Conservation (phyloP, 192 early-diverging fungal genomes). For the Spizellomyces punctatus region DNA sequence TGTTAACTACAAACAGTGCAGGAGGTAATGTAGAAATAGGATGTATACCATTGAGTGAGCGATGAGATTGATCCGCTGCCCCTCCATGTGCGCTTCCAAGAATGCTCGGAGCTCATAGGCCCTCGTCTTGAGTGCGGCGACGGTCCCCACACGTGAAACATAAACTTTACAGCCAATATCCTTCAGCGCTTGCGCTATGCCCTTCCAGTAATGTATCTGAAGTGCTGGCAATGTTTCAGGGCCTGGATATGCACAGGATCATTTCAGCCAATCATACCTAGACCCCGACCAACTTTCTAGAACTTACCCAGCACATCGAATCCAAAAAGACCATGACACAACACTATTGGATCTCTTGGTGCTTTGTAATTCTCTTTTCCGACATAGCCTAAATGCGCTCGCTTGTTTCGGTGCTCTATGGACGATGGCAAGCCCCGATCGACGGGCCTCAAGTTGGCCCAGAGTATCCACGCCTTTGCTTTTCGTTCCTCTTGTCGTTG, state of each 20-base stretch:
- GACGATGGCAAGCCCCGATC: not conserved
- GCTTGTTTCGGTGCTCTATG: not conserved
- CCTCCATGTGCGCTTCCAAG: constrained; percentile 58
- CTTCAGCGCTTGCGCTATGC: constrained; percentile 75
- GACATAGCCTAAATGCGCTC: constrained; percentile 28
- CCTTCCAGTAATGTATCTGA: constrained; percentile 88
- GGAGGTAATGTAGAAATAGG: not conserved
- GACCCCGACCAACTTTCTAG: no score
- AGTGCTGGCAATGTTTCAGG: constrained; percentile 73
- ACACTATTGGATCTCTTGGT: constrained; percentile 75
- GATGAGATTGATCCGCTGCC: constrained; percentile 77
- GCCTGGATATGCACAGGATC: constrained; percentile 41
- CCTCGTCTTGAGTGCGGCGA: constrained; percentile 64
- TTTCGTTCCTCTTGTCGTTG: constrained; percentile 9
- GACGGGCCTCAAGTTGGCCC: constrained; percentile 7
- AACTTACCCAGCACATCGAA: constrained; percentile 63
- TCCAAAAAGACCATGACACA: constrained; percentile 92
- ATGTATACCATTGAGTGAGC: constrained; percentile 86
- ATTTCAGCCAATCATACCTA: not conserved
- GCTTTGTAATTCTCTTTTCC: constrained; percentile 59
- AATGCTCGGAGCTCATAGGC: constrained; percentile 75
- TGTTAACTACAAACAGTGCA: not conserved
- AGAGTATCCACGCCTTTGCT: constrained; percentile 2
- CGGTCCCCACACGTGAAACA: constrained; percentile 77
- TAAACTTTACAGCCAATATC: constrained; percentile 81